These are phyloP conservation scores for Coelastrella sp. DNA, from an alignment of 139 green algal genomes.

Conservation along the genomic window DNA sequence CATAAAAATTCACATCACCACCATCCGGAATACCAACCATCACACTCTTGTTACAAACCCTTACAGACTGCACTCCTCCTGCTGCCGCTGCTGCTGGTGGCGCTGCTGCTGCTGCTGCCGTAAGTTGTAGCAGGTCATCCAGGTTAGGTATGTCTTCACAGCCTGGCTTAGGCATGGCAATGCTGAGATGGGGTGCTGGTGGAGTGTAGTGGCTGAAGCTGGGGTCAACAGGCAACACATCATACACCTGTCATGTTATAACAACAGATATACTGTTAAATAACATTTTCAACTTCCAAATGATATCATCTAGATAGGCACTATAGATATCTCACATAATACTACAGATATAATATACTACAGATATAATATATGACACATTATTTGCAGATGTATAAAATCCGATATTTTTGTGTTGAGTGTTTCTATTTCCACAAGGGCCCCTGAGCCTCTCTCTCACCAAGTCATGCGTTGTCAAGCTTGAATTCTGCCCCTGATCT, in stretches of 20 bases:
- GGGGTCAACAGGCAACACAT: neutral
- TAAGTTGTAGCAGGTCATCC: neutral
- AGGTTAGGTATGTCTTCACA: neutral
- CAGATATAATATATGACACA: neutral
- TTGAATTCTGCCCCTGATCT: neutral
- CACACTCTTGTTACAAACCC: neutral
- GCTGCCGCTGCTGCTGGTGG: neutral
- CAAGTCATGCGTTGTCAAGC: neutral
- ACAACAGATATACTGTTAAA: neutral
- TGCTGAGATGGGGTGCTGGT: neutral
- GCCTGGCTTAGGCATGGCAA: neutral
- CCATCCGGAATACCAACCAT: slow-evolving; percentile 31
- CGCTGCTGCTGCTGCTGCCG: neutral
- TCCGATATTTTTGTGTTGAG: neutral
- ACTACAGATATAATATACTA: too few species aligned
- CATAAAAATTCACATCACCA: slow-evolving; percentile 37
- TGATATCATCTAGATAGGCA: neutral
- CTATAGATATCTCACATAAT: too few species aligned
- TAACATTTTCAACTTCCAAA: neutral
- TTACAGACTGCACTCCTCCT: too few species aligned
- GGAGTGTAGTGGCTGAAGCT: neutral
- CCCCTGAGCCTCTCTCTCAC: neutral
- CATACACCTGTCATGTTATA: neutral
- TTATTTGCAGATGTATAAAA: neutral
- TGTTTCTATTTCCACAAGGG: neutral